These are phyloP conservation scores for Cicer yamashitae DNA, from an alignment of 306 rosid species.

Conservation along the genomic window DNA sequence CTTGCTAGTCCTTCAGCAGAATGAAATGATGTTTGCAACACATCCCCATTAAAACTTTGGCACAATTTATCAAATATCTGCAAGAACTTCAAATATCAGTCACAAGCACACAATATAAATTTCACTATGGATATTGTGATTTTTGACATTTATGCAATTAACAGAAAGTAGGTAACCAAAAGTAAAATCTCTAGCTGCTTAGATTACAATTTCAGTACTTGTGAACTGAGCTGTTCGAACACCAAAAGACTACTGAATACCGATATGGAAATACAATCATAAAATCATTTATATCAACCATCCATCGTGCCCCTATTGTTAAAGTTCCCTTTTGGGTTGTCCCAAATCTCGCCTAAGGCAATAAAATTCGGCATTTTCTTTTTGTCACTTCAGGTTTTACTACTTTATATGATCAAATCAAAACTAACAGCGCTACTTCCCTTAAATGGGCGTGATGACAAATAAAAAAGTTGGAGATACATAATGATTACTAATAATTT, in stretches of 20 bases:
- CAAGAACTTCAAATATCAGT: slow-evolving; percentile 51
- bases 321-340: slow-evolving; percentile 34
- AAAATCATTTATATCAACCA: slow-evolving; percentile 21
- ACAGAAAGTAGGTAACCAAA: slow-evolving; percentile 10
- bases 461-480: slow-evolving; percentile 36
- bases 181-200: slow-evolving; percentile 4
- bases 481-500: slow-evolving; percentile 15
- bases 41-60: slow-evolving; percentile 93
- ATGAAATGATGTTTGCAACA: slow-evolving; percentile 86
- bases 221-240: slow-evolving; percentile 24
- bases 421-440: background rate
- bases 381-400: slow-evolving; percentile 33
- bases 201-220: slow-evolving; percentile 31
- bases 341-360: slow-evolving; percentile 28
- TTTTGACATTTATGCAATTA: slow-evolving; percentile 10
- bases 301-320: slow-evolving; percentile 24
- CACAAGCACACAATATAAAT: slow-evolving; percentile 7
- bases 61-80: slow-evolving; percentile 99
- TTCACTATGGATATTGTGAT: slow-evolving; percentile 30
- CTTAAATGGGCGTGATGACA: slow-evolving; percentile 13
- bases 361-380: background rate
- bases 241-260: slow-evolving; percentile 25
- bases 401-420: slow-evolving; percentile 28
- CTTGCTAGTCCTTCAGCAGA: slow-evolving; percentile 90
- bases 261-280: slow-evolving; percentile 1